Evolutionary conservation across 805 yeast species (phyloP).

Genomic region (Saitoella complicata): DNA sequence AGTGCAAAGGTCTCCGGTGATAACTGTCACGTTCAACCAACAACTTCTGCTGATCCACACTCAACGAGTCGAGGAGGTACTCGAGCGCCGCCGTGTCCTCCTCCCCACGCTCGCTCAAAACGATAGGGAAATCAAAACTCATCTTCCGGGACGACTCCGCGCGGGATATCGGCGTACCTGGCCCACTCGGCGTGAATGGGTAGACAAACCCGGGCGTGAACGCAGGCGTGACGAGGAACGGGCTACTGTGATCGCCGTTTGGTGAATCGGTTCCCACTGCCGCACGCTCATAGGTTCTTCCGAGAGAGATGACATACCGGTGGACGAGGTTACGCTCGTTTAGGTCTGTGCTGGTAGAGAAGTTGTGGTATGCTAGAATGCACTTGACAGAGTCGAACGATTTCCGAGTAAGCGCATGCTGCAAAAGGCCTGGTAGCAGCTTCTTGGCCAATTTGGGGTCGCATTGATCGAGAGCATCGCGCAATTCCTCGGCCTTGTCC

Average conservation of each 20-base stretch:
- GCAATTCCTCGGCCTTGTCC: slow-evolving; percentile 32
- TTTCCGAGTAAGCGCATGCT: slow-evolving; percentile 44
- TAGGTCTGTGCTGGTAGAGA: slow-evolving; percentile 54
- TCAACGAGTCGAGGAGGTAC: slow-evolving; percentile 42
- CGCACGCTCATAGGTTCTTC: slow-evolving; percentile 25
- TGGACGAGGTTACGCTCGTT: slow-evolving; percentile 75
- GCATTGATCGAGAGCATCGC: slow-evolving; percentile 23
- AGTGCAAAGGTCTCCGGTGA: slow-evolving; percentile 74
- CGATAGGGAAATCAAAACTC: too few species aligned
- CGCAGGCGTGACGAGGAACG: neutral
- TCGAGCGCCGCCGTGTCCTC: slow-evolving; percentile 43
- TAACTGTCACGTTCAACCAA: slow-evolving; percentile 59
- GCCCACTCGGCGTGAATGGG: too few species aligned
- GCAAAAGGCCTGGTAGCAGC: slow-evolving; percentile 39
- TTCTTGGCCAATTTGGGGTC: slow-evolving; percentile 4
- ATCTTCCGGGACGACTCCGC: too few species aligned
- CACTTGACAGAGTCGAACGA: slow-evolving; percentile 41
- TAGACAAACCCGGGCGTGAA: slow-evolving; percentile 4
- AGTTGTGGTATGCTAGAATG: slow-evolving; percentile 33
- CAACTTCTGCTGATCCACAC: slow-evolving; percentile 35
- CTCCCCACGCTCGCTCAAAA: too few species aligned
- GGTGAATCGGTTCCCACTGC: too few species aligned
- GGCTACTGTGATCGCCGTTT: too few species aligned
- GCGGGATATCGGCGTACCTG: too few species aligned
- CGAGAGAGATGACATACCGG: slow-evolving; percentile 62